These are phyloP conservation scores for Amanita polypyramis DNA, from an alignment of 768 basidiomycete species.

Conservation along the genomic window DNA sequence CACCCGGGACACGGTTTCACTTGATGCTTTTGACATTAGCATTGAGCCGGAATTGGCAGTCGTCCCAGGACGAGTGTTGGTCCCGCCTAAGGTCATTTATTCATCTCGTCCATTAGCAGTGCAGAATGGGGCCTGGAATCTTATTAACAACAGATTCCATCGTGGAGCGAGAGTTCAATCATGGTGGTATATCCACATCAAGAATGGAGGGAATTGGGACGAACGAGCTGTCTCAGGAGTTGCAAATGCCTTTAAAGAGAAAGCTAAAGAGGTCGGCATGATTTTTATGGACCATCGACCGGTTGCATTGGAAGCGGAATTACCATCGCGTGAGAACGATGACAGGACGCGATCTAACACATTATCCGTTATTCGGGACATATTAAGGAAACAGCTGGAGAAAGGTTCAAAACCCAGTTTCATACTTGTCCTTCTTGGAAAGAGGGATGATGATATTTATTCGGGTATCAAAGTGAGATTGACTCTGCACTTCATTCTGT, in stretches of 20 bases:
- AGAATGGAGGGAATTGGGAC: no score
- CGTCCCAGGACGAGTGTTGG: not conserved
- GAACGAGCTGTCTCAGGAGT: not conserved
- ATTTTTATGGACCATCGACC: not conserved
- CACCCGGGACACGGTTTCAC: not conserved
- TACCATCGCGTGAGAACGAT: not conserved
- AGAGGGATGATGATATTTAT: not conserved
- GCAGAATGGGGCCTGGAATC: not conserved
- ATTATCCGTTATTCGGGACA: not conserved
- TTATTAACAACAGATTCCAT: not conserved
- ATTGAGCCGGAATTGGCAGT: not conserved
- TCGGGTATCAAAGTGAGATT: slow-evolving; percentile 10
- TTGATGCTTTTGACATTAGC: not conserved
- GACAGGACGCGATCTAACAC: not conserved
- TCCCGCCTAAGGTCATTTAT: not conserved
- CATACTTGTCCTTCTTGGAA: not conserved
- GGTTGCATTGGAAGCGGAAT: not conserved
- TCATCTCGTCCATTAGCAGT: not conserved
- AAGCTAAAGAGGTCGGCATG: not conserved
- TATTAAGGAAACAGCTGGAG: not conserved
- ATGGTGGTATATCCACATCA: not conserved
- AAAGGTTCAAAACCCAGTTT: not conserved
- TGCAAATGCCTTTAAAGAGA: not conserved
- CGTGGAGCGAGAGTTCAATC: not conserved
- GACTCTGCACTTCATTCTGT: not conserved